Evolutionary conservation across 2,329 filamentous ascomycete species (phyloP), one percentile per base, ranked within the genome.

Genomic region (Aspergillus pseudoterreus): DNA sequence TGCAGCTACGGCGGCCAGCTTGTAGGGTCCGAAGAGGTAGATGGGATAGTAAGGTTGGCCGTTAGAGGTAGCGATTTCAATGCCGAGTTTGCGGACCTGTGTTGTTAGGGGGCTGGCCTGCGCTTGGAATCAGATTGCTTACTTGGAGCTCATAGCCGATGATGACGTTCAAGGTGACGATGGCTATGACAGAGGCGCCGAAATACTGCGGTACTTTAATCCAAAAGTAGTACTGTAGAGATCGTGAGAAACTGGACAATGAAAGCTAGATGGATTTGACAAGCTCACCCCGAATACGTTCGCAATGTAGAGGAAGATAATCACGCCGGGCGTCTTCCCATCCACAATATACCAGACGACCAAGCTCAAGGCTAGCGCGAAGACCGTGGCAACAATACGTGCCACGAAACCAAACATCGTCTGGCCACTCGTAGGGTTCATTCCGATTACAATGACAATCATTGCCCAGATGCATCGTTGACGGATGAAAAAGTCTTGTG

Each of bases 391-490:
- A 2, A 72, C 65, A 2, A 89, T 76, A 12, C 86, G 76, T 10
- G 83, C 79, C 2, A 87, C 59, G 63, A 90, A 88, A 14, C 83
- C 84, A 57, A 87, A 87, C 43, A 88, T 75, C 4, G 83, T 84
- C 59, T 87, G 83, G 1, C 87, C 87, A 11, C 85, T 82, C 0
- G 82, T 82, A 24, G 81, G 77, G 3, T 79, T 83, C 84, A 88
- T 88, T 15, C 81, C 80, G 24, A 90, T 86, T 2, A 85, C 81
- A 27, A 85, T 78, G 63, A 90, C 88, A 55, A 91, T 87, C 77
- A 90, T 81, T 1, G 86, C 84, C 87, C 87, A 91, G 10, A 90
- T 82, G 2, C 88, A 72, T 44, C 87, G 75, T 60, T 91, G 83
- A 42, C 82, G 72, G 10, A 82, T 76, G 65, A 88, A 91, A 63